A percentile compares a stretch with the other conserved stretches of the same genome.
Conservation (phyloP, 306 rosid species). For the Alnus glutinosa region DNA sequence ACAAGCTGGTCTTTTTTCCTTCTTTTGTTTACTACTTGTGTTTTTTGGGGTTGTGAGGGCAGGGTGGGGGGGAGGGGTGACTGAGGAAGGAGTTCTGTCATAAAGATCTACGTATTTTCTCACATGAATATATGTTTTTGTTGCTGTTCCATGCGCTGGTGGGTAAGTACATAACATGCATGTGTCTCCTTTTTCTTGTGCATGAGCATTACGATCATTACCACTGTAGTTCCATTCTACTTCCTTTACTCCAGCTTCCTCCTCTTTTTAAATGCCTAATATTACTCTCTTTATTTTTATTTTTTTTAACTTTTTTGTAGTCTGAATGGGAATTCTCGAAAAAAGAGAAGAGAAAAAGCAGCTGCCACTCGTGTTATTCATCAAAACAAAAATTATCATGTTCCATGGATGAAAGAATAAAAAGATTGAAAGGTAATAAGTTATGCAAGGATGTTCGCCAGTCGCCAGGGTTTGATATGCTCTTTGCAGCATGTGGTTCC, state of each 20-base stretch:
- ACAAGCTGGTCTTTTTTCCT: neutral
- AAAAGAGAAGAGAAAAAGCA: too few species aligned
- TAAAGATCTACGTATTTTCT: neutral
- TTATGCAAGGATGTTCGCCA: neutral
- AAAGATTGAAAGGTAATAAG: neutral
- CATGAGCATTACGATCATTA: neutral
- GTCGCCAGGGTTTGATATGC: neutral
- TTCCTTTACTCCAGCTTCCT: neutral
- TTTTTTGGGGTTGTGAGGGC: too few species aligned
- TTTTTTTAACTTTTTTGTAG: neutral
- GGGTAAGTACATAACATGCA: neutral
- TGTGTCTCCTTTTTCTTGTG: neutral
- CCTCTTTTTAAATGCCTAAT: neutral
- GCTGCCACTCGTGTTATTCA: too few species aligned
- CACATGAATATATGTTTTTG: neutral
- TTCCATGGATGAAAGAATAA: neutral
- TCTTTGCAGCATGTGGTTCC: neutral
- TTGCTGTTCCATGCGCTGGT: neutral
- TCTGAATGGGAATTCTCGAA: neutral
- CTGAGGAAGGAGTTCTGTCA: neutral
- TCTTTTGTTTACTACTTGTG: too few species aligned
- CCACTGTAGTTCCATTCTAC: neutral
- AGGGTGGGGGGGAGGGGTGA: neutral
- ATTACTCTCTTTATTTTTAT: neutral
- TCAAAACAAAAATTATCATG: neutral